Percentiles rank a stretch among this genome's conserved stretches.
These are phyloP conservation scores for Lepiota venenata DNA, from an alignment of 768 basidiomycete genomes.

Conservation along the genomic window DNA sequence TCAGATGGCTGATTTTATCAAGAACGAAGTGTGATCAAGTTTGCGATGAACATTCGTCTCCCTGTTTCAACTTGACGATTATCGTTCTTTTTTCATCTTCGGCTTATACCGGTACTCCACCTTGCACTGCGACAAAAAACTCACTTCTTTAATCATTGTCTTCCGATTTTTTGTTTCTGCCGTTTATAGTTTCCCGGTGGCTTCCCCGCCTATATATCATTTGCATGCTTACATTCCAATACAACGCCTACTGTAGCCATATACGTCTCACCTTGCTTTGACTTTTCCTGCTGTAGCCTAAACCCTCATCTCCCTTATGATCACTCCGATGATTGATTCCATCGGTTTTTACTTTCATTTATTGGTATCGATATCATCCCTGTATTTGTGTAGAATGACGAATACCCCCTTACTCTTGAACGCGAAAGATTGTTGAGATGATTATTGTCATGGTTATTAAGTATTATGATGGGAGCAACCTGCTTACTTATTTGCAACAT, in stretches of 20 bases:
- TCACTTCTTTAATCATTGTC: neutral
- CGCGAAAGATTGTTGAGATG: neutral
- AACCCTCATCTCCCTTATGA: neutral
- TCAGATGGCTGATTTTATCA: neutral
- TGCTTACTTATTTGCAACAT: too few relatives aligned
- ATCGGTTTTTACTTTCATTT: neutral
- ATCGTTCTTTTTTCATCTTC: neutral
- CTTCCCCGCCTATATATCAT: neutral
- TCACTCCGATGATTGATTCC: constrained; percentile 1
- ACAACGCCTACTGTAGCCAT: constrained; percentile 10
- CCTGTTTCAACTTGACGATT: neutral
- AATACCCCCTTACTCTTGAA: neutral
- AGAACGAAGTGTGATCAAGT: constrained; percentile 5
- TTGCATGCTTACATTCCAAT: neutral
- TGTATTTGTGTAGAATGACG: constrained; percentile 7
- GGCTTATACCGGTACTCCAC: neutral
- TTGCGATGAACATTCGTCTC: neutral
- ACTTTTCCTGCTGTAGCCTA: constrained; percentile 7
- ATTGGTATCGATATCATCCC: constrained; percentile 6
- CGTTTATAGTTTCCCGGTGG: neutral
- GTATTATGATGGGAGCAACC: too few relatives aligned
- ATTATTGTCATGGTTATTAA: too few relatives aligned
- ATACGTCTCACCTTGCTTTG: constrained; percentile 3
- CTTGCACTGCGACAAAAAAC: neutral
- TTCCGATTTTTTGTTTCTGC: neutral